Conservation (phyloP, 495 filamentous ascomycete species). For the Tuber brumale region DNA sequence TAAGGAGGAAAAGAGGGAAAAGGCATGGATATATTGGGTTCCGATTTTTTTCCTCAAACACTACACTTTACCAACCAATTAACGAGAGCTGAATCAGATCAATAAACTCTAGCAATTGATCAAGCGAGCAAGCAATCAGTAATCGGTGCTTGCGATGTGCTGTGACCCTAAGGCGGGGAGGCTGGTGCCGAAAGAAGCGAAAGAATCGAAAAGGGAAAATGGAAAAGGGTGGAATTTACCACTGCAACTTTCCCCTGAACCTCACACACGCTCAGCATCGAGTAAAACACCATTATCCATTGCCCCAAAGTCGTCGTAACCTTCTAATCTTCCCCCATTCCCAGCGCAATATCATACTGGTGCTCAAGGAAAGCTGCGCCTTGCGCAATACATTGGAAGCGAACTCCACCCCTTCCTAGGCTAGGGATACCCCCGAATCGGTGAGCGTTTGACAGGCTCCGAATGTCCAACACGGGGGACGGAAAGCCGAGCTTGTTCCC, state of each 20-base stretch:
- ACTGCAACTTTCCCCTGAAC: not conserved
- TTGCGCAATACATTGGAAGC: not conserved
- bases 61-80: not conserved
- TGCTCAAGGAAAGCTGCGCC: not conserved
- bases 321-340: not conserved
- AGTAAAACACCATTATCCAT: not conserved
- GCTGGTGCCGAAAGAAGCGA: not conserved
- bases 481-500: not conserved
- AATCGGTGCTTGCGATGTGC: not conserved
- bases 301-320: not conserved
- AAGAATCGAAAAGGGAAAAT: not conserved
- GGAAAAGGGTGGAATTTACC: not conserved
- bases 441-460: not conserved
- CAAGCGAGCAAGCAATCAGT: not conserved
- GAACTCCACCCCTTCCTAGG: not conserved
- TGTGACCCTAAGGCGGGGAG: not conserved
- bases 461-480: not conserved
- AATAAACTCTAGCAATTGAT: not conserved
- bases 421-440: not conserved
- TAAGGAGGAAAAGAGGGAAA: slow-evolving; percentile 14
- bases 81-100: not conserved
- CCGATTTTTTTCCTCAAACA: not conserved
- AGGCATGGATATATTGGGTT: not conserved
- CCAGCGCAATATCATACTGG: not conserved
- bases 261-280: not conserved